Base-by-base conservation (phyloP, 768 basidiomycete species). In the Boletus speciosus region DNA sequence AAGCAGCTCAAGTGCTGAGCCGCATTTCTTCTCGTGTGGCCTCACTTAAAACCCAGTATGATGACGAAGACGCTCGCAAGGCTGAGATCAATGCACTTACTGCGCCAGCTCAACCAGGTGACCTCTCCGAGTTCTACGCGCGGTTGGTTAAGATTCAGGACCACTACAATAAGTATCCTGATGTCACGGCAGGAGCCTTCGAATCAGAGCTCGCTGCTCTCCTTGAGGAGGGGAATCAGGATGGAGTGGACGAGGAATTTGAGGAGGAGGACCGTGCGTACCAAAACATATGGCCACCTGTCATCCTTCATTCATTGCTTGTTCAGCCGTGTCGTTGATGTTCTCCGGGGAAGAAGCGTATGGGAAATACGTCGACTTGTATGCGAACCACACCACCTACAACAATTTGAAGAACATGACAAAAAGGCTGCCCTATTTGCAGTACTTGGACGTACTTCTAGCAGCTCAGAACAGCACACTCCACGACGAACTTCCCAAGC, bases 331-430 rank as follows among this genome's bases (percentile, higher is more conserved):
- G 51, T 86, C 88, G 35, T 72, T 90, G 47, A 71, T 96, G 61
- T 99, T 99, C 74, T 96, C 95, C 12, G 97, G 97, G 34, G 96
- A 98, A 76, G 97, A 99, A 68, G 81, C 81, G 8, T 92, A 95
- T 61, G 97, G 97, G 48, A 90, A 90, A 72, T 98, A 96, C 68
- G 81, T 98, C 56, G 97, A 99, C 71, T 70, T 99, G 53, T 91
- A 98, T 69, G 77, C 84, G 47, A 86, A 90, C 55, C 97, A 98
- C 63, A 82, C 87, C 45, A 77, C 88, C 46, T 98, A 90, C 74
- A 85, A 83, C 75, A 99, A 99, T 71, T 71, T 99, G 59, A 91
- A 90, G 73, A 82, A 86, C 54, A 81, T 94, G 46, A 81, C 85
- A 47, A 91, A 88, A 66, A 82, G 94, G 40, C 73, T 94, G 31